Percentiles rank a stretch among this genome's conserved stretches.
These are phyloP conservation scores for Oryza coarctata DNA, from an alignment of 176 grass and related monocot species.

Conservation along the genomic window DNA sequence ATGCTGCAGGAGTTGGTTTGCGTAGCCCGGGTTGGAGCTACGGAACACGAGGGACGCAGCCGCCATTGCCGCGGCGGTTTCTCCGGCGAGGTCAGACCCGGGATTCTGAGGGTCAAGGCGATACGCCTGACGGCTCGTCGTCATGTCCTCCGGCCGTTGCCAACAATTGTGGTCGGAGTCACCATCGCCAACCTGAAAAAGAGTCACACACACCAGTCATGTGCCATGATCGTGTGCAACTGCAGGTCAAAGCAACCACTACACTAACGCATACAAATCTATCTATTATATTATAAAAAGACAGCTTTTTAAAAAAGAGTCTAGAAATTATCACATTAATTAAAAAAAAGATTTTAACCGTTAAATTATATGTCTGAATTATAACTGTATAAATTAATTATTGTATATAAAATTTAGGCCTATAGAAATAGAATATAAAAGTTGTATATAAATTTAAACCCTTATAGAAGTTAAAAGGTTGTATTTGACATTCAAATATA, in stretches of 20 bases:
- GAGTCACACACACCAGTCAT: not conserved
- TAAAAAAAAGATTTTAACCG: too few relatives aligned
- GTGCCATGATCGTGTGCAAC: not conserved
- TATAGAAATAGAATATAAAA: too few relatives aligned
- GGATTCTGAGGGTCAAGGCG: slow-evolving; percentile 66
- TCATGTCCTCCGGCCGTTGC: slow-evolving; percentile 97
- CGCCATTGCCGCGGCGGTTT: slow-evolving; percentile 86
- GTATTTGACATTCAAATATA: too few relatives aligned
- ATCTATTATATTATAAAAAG: too few relatives aligned
- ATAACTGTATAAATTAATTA: too few relatives aligned
- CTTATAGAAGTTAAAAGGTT: too few relatives aligned
- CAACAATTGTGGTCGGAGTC: slow-evolving; percentile 83
- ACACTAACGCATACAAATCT: not conserved
- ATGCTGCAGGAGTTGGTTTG: slow-evolving; percentile 58
- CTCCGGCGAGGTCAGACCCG: slow-evolving; percentile 80
- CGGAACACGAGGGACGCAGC: slow-evolving; percentile 75
- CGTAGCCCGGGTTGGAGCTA: slow-evolving; percentile 60
- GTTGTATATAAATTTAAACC: too few relatives aligned
- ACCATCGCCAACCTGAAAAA: slow-evolving; percentile 75
- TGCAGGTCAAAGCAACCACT: not conserved
- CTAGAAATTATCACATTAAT: too few relatives aligned
- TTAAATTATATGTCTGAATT: too few relatives aligned
- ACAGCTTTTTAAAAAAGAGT: too few relatives aligned
- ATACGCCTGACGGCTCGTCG: slow-evolving; percentile 79
- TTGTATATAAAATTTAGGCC: too few relatives aligned